Evolutionary conservation across 768 basidiomycete species (phyloP), one percentile per base, ranked within the genome.

Genomic region (Collybia sp.): DNA sequence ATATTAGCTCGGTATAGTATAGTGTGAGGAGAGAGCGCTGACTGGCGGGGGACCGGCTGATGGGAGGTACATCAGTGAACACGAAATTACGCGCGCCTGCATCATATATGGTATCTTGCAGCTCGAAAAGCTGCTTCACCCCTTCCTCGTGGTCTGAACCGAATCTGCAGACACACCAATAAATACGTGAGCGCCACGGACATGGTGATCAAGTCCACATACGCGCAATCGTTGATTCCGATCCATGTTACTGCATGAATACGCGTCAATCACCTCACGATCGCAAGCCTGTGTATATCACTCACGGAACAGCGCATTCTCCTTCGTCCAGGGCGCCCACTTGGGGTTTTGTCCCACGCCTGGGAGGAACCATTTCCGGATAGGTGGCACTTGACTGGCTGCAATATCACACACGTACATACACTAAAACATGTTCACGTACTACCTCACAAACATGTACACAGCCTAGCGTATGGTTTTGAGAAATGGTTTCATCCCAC

Each of bases 181-280:
- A 25, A 25, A 8, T 25, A 25, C 3, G 4, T 4, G 25, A 25
- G 25, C 25, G 25, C 25, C 25, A 25, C 8, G 3, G 3, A 8
- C 25, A 25, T 25, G 19, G 43, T 12, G 13, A 18, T 31, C 11
- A 35, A 18, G 25, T 25, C 25, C 13, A 51, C 71, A 42, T 57
- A 79, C 77, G 69, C 76, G 67, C 76, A 75, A 60, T 84, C 83
- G 47, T 85, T 85, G 46, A 84, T 83, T 2, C 83, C 83, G 40
- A 82, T 66, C 79, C 80, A 84, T 2, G 76, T 80, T 5, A 80
- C 81, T 83, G 45, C 42, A 31, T 40, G 19, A 30, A 30, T 20
- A 35, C 45, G 19, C 42, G 31, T 13, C n/a, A 9, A 20, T 15
- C 25, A 51, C 30, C 17, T 17, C 16, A n/a, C 16, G 36, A 18